A percentile compares a stretch with the other conserved stretches of the same genome.
Conservation (phyloP, 306 rosid genomes). For the Sicyos edulis region DNA sequence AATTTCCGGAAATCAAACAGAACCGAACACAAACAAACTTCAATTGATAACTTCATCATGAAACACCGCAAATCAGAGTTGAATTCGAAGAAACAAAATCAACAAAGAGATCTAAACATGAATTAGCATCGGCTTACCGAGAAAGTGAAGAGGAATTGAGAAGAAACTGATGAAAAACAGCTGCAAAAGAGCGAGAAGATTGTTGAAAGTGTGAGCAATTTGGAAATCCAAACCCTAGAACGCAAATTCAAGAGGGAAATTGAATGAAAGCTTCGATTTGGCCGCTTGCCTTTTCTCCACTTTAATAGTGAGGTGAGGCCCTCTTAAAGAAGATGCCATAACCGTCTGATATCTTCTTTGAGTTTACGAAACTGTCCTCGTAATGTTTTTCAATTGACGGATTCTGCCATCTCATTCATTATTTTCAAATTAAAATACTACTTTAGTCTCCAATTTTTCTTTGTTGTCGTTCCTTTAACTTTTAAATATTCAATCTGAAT, state of each 20-base stretch:
- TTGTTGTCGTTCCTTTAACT: too few relatives aligned
- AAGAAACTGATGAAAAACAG: not conserved
- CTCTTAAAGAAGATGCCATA: not conserved
- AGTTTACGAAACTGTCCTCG: not conserved
- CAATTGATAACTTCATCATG: not conserved
- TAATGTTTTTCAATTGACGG: not conserved
- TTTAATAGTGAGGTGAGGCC: slow-evolving; percentile 11
- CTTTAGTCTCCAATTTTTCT: too few relatives aligned
- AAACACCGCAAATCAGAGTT: not conserved
- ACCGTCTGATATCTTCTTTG: not conserved
- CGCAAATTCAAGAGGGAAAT: not conserved
- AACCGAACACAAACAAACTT: not conserved
- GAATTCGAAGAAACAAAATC: not conserved
- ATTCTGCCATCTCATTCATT: slow-evolving; percentile 2
- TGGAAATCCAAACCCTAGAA: not conserved
- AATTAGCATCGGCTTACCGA: slow-evolving; percentile 6
- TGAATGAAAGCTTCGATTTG: not conserved
- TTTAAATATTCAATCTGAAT: too few relatives aligned
- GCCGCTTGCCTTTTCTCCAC: not conserved
- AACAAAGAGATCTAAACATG: not conserved
- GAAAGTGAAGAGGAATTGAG: not conserved
- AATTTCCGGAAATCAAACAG: not conserved
- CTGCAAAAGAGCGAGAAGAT: not conserved
- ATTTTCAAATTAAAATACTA: too few relatives aligned
- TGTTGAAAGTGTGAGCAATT: not conserved